These are phyloP conservation scores for Platismatia glauca DNA, from an alignment of 495 filamentous ascomycete species.

Conservation along the genomic window DNA sequence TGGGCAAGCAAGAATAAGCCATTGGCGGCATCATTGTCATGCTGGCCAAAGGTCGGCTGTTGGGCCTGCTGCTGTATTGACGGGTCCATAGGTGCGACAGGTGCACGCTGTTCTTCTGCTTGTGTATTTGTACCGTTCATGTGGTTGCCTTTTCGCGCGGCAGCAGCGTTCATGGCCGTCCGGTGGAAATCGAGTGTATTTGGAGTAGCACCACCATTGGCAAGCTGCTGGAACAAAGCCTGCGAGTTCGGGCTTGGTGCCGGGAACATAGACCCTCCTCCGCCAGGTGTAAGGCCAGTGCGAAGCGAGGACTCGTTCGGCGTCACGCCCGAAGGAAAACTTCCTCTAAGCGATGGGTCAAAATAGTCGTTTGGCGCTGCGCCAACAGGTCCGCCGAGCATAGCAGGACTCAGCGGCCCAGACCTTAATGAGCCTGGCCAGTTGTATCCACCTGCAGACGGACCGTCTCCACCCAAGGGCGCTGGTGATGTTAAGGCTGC, in stretches of 20 bases:
- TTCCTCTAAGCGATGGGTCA: conserved; percentile 67
- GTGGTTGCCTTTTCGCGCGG: conserved; percentile 40
- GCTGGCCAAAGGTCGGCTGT: conserved; percentile 61
- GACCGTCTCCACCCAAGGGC: conserved; percentile 60
- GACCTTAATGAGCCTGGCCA: conserved; percentile 85
- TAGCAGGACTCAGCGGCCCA: conserved; percentile 91
- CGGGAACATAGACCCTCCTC: conserved; percentile 96
- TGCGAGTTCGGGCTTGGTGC: conserved; percentile 80
- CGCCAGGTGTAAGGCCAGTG: conserved; percentile 87
- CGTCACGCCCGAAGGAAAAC: conserved; percentile 59
- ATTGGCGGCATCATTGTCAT: conserved; percentile 93
- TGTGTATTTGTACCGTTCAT: conserved; percentile 43
- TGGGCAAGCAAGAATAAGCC: conserved; percentile 87
- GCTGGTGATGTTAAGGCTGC: conserved; percentile 88
- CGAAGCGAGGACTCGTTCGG: conserved; percentile 94
- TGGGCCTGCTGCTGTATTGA: conserved; percentile 37
- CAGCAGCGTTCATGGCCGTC: conserved; percentile 76
- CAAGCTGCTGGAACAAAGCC: conserved; percentile 67
- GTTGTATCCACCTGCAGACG: conserved; percentile 54
- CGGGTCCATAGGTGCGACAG: conserved; percentile 42
- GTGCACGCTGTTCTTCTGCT: conserved; percentile 39
- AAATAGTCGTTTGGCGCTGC: conserved; percentile 68
- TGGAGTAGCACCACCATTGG: conserved; percentile 76
- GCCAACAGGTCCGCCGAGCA: conserved; percentile 79
- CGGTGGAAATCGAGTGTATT: conserved; percentile 90